phyloP scores from a whole-genome alignment of 2,329 filamentous ascomycete genomes.

The Thermochaetoides dissita region DNA sequence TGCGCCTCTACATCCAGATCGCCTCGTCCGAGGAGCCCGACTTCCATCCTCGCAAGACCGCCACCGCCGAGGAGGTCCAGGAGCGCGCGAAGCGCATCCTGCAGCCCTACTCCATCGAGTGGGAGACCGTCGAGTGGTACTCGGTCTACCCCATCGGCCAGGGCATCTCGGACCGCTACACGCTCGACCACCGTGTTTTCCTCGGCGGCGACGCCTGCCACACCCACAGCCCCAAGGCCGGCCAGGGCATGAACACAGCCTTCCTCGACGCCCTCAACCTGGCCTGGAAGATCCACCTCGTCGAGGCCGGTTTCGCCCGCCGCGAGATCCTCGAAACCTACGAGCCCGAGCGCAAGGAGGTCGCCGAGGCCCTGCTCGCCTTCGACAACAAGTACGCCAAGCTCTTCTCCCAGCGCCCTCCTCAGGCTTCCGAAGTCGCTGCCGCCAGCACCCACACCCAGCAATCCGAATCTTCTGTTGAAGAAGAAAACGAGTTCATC shows the following conservation, averaged over 20 bases:
- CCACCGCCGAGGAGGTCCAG: constrained; percentile 50
- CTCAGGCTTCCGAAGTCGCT: constrained; percentile 58
- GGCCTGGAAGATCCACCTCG: constrained; percentile 90
- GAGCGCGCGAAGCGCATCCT: constrained; percentile 51
- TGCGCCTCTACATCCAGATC: constrained; percentile 57
- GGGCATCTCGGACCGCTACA: constrained; percentile 55
- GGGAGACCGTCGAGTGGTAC: constrained; percentile 58
- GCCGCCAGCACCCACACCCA: constrained; percentile 37
- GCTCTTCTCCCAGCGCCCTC: constrained; percentile 68
- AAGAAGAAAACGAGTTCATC: constrained; percentile 63
- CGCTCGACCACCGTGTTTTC: constrained; percentile 55
- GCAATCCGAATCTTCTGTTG: background rate
- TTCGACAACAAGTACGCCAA: constrained; percentile 87
- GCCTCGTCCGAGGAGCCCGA: constrained; percentile 46
- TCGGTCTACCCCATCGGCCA: constrained; percentile 67
- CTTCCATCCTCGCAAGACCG: constrained; percentile 47
- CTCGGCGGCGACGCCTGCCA: constrained; percentile 68
- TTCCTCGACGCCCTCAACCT: constrained; percentile 76
- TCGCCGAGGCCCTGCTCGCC: constrained; percentile 69
- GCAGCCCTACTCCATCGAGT: constrained; percentile 52
- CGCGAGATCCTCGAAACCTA: constrained; percentile 70
- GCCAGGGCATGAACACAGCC: constrained; percentile 69
- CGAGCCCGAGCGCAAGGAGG: constrained; percentile 69
- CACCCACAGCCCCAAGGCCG: constrained; percentile 65
- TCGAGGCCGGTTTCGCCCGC: constrained; percentile 67